Evolutionary conservation across 768 basidiomycete species (phyloP).

Genomic region (Omphalotus guepiniiformis): DNA sequence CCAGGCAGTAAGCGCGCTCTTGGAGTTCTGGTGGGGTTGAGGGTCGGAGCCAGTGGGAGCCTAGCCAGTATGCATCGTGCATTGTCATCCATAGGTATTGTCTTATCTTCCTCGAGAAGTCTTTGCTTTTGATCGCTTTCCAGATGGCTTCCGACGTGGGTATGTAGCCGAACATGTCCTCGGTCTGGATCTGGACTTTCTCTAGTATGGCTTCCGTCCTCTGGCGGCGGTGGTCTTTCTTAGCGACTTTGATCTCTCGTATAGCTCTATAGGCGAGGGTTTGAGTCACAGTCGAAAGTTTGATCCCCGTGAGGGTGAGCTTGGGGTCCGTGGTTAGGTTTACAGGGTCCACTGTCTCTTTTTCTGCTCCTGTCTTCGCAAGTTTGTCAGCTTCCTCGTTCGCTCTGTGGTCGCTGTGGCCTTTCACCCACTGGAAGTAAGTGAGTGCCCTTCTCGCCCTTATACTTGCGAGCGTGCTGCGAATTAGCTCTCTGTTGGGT

Average conservation of each 20-base stretch:
- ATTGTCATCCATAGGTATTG: constrained; percentile 16
- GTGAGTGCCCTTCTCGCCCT: constrained; percentile 14
- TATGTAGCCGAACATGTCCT: background rate
- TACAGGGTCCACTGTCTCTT: constrained; percentile 9
- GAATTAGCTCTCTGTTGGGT: background rate
- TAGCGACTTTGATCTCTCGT: background rate
- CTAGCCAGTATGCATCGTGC: constrained; percentile 18
- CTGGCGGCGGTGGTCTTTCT: background rate
- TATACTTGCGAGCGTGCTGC: constrained; percentile 4
- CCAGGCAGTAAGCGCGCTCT: constrained; percentile 8
- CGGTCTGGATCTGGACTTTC: background rate
- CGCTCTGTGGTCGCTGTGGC: constrained; percentile 14
- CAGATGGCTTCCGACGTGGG: constrained; percentile 2
- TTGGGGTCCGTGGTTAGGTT: background rate
- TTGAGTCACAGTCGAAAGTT: constrained; percentile 14
- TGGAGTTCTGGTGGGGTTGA: background rate
- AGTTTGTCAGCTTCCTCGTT: constrained; percentile 23
- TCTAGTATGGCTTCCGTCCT: background rate
- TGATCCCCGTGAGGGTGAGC: constrained; percentile 13
- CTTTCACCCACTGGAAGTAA: constrained; percentile 22
- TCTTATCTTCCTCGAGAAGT: background rate
- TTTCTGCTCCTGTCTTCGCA: constrained; percentile 14
- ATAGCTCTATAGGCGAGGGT: constrained; percentile 5
- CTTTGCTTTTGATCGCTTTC: constrained; percentile 1
- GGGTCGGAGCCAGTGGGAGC: constrained; percentile 13